A percentile compares a stretch with the other conserved stretches of the same genome.
Evolutionary conservation across 306 rosid genomes (phyloP).

Genomic region (Prunus davidiana): DNA sequence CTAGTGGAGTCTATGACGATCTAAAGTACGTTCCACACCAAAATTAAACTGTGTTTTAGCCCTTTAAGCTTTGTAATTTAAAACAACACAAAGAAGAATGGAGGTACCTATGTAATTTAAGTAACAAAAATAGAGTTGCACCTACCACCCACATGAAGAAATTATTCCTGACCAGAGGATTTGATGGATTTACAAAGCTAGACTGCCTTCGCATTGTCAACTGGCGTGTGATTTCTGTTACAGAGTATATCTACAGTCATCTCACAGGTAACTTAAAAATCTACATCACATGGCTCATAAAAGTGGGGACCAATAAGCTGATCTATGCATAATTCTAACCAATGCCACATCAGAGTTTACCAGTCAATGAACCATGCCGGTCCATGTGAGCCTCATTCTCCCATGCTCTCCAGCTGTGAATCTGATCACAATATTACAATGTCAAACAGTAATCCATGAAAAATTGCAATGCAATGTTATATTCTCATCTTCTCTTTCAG

Average conservation of each 20-base stretch:
- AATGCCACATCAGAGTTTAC: slow-evolving; percentile 43
- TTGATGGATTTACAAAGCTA: slow-evolving; percentile 74
- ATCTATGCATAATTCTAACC: background rate
- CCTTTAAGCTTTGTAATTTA: slow-evolving; percentile 2
- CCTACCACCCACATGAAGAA: slow-evolving; percentile 77
- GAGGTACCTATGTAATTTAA: background rate
- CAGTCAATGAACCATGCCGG: slow-evolving; percentile 46
- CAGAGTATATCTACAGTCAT: slow-evolving; percentile 5
- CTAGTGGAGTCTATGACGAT: background rate
- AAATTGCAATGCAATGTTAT: background rate
- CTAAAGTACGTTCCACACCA: background rate
- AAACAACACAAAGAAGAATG: background rate
- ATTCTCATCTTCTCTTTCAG: background rate
- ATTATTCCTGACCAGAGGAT: slow-evolving; percentile 49
- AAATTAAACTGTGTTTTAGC: background rate
- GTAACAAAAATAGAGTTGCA: slow-evolving; percentile 20
- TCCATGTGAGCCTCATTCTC: slow-evolving; percentile 89
- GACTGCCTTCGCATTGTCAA: slow-evolving; percentile 80
- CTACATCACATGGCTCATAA: background rate
- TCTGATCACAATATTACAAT: slow-evolving; percentile 51
- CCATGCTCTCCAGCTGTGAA: slow-evolving; percentile 96
- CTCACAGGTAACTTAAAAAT: background rate
- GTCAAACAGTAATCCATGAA: slow-evolving; percentile 22
- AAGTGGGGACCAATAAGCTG: background rate
- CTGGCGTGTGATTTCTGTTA: slow-evolving; percentile 66